phyloP scores from a whole-genome alignment of 2,329 filamentous ascomycete genomes.

The Fusarium sp. region DNA sequence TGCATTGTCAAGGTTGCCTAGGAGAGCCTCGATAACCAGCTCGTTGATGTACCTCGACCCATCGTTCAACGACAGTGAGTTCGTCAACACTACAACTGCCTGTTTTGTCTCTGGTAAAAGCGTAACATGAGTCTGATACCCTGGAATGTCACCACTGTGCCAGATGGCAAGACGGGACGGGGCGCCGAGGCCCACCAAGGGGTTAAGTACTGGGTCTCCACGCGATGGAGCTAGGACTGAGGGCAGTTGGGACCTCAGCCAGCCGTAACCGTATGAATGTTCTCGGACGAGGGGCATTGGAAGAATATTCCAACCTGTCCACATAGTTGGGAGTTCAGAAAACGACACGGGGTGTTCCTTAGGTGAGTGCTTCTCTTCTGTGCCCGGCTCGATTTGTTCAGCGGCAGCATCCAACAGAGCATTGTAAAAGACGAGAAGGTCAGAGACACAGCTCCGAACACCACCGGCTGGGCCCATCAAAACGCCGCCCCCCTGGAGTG shows the following conservation, averaged over 20 bases:
- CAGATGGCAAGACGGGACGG: background rate
- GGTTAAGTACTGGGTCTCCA: background rate
- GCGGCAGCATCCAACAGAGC: background rate
- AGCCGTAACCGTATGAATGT: background rate
- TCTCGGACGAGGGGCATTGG: background rate
- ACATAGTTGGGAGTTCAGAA: background rate
- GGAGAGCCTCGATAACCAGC: background rate
- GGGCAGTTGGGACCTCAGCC: background rate
- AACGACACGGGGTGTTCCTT: background rate
- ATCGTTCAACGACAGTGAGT: background rate
- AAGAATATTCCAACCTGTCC: background rate
- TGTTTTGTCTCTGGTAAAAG: background rate
- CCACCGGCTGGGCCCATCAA: background rate
- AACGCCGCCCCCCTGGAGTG: background rate
- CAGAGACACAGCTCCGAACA: background rate
- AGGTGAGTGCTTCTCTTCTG: background rate
- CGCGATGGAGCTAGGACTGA: background rate
- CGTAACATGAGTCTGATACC: background rate
- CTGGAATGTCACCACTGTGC: background rate
- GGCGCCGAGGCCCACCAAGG: background rate
- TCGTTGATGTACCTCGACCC: background rate
- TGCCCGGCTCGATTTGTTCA: background rate
- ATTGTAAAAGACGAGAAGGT: background rate
- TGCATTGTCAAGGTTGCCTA: background rate
- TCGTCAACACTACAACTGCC: background rate